Percentiles rank a stretch among this genome's conserved stretches.
phyloP scores from a whole-genome alignment of 805 yeast species.

The Zygoascus bituminiphila region DNA sequence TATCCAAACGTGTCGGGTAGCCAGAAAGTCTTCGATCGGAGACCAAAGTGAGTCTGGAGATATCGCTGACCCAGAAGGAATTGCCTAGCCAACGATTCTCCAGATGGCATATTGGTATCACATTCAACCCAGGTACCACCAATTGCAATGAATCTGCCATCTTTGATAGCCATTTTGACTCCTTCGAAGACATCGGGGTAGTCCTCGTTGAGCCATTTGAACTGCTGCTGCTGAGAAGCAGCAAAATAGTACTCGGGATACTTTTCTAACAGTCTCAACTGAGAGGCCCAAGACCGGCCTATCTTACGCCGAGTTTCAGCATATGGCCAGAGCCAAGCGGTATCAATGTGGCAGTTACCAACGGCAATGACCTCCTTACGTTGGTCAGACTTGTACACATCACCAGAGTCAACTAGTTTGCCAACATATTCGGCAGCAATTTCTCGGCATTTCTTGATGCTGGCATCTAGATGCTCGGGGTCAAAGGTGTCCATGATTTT shows the following conservation, averaged over 20 bases:
- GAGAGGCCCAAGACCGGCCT: constrained; percentile 93
- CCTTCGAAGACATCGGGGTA: constrained; percentile 72
- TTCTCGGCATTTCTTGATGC: constrained; percentile 56
- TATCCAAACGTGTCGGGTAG: constrained; percentile 97
- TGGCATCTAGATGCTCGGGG: constrained; percentile 44
- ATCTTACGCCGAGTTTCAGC: constrained; percentile 91
- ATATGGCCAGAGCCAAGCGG: constrained; percentile 99
- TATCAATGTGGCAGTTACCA: constrained; percentile 95
- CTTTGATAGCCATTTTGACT: constrained; percentile 52
- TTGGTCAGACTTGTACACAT: constrained; percentile 41
- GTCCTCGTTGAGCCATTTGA: constrained; percentile 79
- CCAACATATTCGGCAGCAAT: constrained; percentile 63
- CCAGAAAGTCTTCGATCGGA: constrained; percentile 75
- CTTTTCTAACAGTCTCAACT: constrained; percentile 69
- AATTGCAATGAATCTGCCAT: constrained; percentile 75
- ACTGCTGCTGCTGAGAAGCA: constrained; percentile 95
- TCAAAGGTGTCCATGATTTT: constrained; percentile 80
- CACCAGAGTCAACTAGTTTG: constrained; percentile 48
- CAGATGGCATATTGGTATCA: constrained; percentile 92
- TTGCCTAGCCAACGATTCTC: constrained; percentile 85
- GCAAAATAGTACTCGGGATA: constrained; percentile 92
- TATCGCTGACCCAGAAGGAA: constrained; percentile 85
- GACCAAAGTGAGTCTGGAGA: constrained; percentile 71
- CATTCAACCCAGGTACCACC: constrained; percentile 99
- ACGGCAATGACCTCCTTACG: constrained; percentile 56